Evolutionary conservation across 1,284 basidiomycete genomes (phyloP).

Genomic region (Microbotryum saponariae): DNA sequence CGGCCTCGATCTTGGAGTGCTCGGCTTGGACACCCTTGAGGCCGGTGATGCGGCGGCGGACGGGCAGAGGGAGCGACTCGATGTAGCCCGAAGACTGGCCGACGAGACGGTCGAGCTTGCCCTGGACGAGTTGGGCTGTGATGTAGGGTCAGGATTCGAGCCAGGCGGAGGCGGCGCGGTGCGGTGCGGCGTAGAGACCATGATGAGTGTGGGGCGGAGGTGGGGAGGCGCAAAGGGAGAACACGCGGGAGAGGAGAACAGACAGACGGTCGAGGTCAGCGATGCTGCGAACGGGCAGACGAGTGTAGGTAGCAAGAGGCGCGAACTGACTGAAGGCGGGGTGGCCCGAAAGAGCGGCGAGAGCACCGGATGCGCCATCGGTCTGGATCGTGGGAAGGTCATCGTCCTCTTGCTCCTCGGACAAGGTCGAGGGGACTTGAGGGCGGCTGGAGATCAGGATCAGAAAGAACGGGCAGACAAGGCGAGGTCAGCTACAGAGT

Average conservation of each 20-base stretch:
- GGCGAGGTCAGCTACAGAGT: background rate
- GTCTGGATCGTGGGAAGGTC: constrained; percentile 36
- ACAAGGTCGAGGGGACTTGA: constrained; percentile 37
- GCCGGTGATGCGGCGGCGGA: constrained; percentile 80
- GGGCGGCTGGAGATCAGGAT: constrained; percentile 34
- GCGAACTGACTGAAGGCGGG: constrained; percentile 28
- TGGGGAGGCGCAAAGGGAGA: background rate
- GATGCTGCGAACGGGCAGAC: background rate
- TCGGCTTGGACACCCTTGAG: constrained; percentile 91
- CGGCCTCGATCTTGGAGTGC: constrained; percentile 84
- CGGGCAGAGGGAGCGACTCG: constrained; percentile 71
- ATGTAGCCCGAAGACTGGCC: constrained; percentile 78
- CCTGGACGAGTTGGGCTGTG: constrained; percentile 38
- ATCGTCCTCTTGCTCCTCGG: constrained; percentile 36
- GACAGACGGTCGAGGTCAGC: background rate
- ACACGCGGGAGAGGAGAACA: background rate
- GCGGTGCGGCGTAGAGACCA: background rate
- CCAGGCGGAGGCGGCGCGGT: background rate
- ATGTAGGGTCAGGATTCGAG: background rate
- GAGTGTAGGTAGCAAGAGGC: background rate
- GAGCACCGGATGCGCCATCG: constrained; percentile 23
- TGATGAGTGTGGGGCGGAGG: background rate
- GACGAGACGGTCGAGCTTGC: constrained; percentile 56
- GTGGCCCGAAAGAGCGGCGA: constrained; percentile 29
- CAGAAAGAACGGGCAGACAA: too few species aligned